Evolutionary conservation across 108 stramenopile species (phyloP).

Genomic region (Bacterosira constricta): DNA sequence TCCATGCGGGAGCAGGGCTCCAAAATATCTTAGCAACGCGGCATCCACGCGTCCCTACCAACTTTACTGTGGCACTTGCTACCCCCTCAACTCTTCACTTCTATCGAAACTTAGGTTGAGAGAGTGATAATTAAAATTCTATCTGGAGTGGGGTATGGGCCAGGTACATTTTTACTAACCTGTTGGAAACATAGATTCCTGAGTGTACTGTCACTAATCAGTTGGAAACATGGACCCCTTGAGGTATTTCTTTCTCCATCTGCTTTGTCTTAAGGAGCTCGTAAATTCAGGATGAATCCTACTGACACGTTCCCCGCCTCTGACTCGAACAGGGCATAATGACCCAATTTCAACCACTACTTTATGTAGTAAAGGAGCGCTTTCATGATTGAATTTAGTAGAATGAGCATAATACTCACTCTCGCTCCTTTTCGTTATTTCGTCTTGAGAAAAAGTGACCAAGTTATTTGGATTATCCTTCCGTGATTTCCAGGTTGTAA

Average conservation of each 20-base stretch:
- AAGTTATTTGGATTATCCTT: constrained; percentile 50
- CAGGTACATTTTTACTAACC: too few relatives aligned
- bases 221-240: constrained; percentile 8
- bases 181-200: too few relatives aligned
- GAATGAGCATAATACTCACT: not conserved
- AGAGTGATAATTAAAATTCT: not conserved
- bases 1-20: too few relatives aligned
- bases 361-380: too few relatives aligned
- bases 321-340: constrained; percentile 60
- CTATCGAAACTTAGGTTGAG: not conserved
- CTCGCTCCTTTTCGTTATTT: not conserved
- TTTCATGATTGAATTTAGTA: constrained; percentile 25
- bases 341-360: constrained; percentile 66
- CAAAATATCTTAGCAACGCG: too few relatives aligned
- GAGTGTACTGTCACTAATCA: not conserved
- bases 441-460: constrained; percentile 21
- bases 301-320: constrained; percentile 74
- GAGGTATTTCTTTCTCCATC: constrained; percentile 86
- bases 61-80: too few relatives aligned
- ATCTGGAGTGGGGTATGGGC: too few relatives aligned
- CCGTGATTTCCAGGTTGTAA: constrained; percentile 63
- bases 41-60: too few relatives aligned
- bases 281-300: constrained; percentile 68
- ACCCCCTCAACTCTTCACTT: not conserved
- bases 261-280: constrained; percentile 73